A percentile compares a stretch with the other conserved stretches of the same genome.
Evolutionary conservation across 2,329 filamentous ascomycete genomes (phyloP).

Genomic region (Fusarium begoniae): DNA sequence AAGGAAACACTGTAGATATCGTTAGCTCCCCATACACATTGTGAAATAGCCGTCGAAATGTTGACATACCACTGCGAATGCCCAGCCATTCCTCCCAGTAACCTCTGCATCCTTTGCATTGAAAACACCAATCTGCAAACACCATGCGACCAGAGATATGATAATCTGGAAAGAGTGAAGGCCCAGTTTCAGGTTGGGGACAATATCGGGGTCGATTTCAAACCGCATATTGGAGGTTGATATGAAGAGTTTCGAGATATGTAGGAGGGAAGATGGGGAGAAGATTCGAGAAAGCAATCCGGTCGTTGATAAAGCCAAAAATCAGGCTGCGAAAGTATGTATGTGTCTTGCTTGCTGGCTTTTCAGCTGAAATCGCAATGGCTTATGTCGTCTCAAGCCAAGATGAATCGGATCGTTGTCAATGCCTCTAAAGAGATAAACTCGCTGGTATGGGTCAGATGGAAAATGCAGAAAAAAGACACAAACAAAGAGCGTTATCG

Average conservation of each 20-base stretch:
- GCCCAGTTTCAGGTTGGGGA: slow-evolving; percentile 65
- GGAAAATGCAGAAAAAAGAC: slow-evolving; percentile 4
- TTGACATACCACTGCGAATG: slow-evolving; percentile 67
- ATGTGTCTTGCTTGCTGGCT: slow-evolving; percentile 23
- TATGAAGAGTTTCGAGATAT: not conserved
- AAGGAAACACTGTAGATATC: slow-evolving; percentile 67
- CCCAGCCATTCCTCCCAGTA: slow-evolving; percentile 69
- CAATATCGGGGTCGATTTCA: slow-evolving; percentile 63
- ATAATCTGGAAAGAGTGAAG: slow-evolving; percentile 66
- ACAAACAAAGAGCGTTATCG: slow-evolving; percentile 24
- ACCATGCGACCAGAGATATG: slow-evolving; percentile 64
- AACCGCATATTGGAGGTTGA: slow-evolving; percentile 52
- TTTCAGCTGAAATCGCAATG: slow-evolving; percentile 34
- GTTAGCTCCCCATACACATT: slow-evolving; percentile 1
- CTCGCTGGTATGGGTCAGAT: not conserved
- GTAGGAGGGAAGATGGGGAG: not conserved
- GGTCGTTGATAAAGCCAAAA: not conserved
- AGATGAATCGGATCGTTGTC: slow-evolving; percentile 14
- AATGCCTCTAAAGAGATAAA: slow-evolving; percentile 11
- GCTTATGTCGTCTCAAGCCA: slow-evolving; percentile 17
- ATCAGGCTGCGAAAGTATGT: slow-evolving; percentile 6
- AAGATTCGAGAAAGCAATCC: not conserved
- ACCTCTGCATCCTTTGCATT: slow-evolving; percentile 57
- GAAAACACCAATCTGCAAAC: slow-evolving; percentile 69
- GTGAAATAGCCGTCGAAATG: not conserved